A percentile compares a stretch with the other conserved stretches of the same genome.
phyloP scores from a whole-genome alignment of 2,329 filamentous ascomycete genomes.

The Amesomyces nigricolor region DNA sequence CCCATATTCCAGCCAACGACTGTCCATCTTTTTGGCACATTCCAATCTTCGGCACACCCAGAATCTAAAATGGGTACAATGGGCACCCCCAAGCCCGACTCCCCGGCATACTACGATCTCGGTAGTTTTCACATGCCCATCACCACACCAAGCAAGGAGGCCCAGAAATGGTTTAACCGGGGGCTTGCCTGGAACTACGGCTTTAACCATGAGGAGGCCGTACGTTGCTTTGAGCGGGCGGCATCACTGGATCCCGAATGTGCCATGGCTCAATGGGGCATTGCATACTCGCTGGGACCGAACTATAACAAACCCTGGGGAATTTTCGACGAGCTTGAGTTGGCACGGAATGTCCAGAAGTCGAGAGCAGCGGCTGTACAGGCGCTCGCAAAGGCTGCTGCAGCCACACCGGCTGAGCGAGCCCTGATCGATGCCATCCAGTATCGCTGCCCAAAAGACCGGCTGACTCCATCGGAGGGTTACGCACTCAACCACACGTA shows the following conservation, averaged over 20 bases:
- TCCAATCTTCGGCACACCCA: too few species aligned
- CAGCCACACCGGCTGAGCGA: constrained; percentile 47
- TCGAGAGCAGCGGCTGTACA: constrained; percentile 30
- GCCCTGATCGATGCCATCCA: constrained; percentile 59
- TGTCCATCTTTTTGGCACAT: too few species aligned
- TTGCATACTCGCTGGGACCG: constrained; percentile 66
- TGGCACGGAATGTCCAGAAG: constrained; percentile 41
- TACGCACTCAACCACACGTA: constrained; percentile 53
- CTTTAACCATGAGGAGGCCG: constrained; percentile 71
- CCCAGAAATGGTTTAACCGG: constrained; percentile 64
- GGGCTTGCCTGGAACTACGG: constrained; percentile 69
- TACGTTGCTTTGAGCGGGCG: constrained; percentile 57
- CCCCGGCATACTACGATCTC: constrained; percentile 52
- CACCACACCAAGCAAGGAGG: constrained; percentile 44
- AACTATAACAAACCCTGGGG: constrained; percentile 77
- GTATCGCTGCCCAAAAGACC: constrained; percentile 53
- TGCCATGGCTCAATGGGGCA: constrained; percentile 63
- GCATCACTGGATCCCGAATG: constrained; percentile 48
- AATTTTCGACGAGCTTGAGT: constrained; percentile 58
- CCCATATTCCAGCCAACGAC: too few species aligned
- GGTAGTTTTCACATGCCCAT: constrained; percentile 53
- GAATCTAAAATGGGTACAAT: not conserved
- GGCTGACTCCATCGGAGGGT: constrained; percentile 39
- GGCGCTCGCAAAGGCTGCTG: constrained; percentile 26
- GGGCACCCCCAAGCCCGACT: not conserved